These are phyloP conservation scores for Cucumis cinereus DNA, from an alignment of 306 rosid species.

Conservation along the genomic window DNA sequence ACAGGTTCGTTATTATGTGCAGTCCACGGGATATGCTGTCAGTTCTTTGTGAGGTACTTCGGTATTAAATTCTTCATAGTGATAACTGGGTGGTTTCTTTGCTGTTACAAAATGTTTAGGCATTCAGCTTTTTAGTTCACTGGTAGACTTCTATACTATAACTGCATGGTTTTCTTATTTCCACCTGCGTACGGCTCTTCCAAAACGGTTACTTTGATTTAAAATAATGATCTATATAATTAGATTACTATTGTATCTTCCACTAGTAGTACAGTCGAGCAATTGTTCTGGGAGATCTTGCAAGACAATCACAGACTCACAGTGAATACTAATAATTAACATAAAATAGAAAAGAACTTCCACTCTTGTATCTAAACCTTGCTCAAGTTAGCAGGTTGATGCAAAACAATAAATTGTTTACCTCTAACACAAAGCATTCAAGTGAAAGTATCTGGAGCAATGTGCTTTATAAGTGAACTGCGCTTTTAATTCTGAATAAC, in stretches of 20 bases:
- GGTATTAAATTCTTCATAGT: background rate
- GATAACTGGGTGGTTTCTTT: background rate
- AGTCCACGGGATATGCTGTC: constrained; percentile 80
- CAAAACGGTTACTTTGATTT: background rate
- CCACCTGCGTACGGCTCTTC: background rate
- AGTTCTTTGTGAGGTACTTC: constrained; percentile 54
- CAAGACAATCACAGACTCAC: background rate
- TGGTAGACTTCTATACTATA: background rate
- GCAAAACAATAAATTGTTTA: background rate
- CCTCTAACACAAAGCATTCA: background rate
- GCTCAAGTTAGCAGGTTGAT: background rate
- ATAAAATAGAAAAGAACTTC: background rate
- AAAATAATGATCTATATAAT: background rate
- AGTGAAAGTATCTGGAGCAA: background rate
- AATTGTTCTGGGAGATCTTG: background rate
- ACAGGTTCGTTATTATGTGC: constrained; percentile 40
- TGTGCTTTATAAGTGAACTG: background rate
- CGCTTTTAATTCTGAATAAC: background rate
- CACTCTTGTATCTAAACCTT: background rate
- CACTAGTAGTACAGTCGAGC: background rate
- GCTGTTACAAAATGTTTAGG: background rate
- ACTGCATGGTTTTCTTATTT: background rate
- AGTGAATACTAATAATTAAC: background rate
- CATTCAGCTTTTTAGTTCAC: background rate
- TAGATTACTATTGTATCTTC: background rate